Base-by-base conservation (phyloP, 352 stramenopile genomes). In the Saprolegnia parasitica region DNA sequence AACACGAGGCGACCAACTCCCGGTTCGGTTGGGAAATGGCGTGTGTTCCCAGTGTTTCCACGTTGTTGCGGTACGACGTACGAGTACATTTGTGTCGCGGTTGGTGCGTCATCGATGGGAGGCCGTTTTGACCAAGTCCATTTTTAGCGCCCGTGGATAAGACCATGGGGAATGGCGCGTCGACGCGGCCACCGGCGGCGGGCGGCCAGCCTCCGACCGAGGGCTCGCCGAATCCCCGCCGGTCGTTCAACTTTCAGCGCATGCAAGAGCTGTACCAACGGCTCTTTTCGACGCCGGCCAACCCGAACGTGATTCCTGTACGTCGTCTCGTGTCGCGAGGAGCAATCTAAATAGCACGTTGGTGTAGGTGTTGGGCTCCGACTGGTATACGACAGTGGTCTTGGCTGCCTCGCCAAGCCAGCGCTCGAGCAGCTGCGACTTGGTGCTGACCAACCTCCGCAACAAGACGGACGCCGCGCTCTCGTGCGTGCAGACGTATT, bases 241-340 rank as follows among this genome's bases (percentile, higher is more conserved):
- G 35, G 13, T 60, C 52, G 13, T 60, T 60, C 52, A 60, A 60
- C 35, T 20, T 60, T 18, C 52, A 60, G 35, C 52, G 52, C 35
- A 60, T 60, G 24, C 52, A 60, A 9, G 52, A 60, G 24, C 35
- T 60, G 35, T 60, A 60, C 35, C 52, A 60, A 9, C 52, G 52
- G 24, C 35, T 60, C 24, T 60, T 60, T 9, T 60, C 52, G 35
- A 60, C 52, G 20, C 52, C 52, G 35, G 52, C 52, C 11, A 60
- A 60, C 52, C 52, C 52, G 1, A 42, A n/a, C 35, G n/a, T 60
- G 13, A 60, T 60, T 60, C 52, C 52, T 20, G 52, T 60, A 60
- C 13, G 42, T 49, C 13, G 13, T 49, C 13, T n/a, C n/a, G n/a
- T n/a, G n/a, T n/a, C n/a, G n/a, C n/a, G n/a, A n/a, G n/a, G n/a